These are phyloP conservation scores for Thraustochytrium sp. DNA, from an alignment of 352 stramenopile genomes.

Conservation along the genomic window DNA sequence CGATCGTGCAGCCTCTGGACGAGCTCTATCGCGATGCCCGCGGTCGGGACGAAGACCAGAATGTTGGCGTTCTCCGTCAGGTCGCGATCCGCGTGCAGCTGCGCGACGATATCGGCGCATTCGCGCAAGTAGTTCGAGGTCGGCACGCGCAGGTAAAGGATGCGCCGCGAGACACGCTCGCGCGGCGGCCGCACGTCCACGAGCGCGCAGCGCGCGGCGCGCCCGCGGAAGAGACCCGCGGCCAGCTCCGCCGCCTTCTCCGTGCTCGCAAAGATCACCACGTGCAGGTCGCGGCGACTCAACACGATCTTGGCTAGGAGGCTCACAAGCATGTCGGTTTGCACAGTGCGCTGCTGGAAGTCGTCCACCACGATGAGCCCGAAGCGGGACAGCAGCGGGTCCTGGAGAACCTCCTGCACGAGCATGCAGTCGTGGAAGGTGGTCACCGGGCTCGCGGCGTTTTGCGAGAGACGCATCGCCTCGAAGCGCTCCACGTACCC, in stretches of 20 bases:
- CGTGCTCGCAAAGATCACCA: not conserved
- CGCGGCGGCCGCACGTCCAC: not conserved
- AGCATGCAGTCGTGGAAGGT: not conserved
- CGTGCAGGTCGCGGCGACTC: not conserved
- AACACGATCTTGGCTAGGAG: not conserved
- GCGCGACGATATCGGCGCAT: not conserved
- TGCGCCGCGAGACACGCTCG: not conserved
- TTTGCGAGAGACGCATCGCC: not conserved
- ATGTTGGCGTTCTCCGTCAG: not conserved
- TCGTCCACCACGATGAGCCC: not conserved
- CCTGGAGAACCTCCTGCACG: not conserved
- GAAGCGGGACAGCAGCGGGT: not conserved
- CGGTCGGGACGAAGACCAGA: not conserved
- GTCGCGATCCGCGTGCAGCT: not conserved
- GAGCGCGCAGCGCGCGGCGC: not conserved
- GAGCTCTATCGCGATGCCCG: not conserved
- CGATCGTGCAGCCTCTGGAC: not conserved
- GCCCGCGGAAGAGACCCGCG: not conserved
- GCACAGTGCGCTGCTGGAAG: not conserved
- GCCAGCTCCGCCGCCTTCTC: not conserved
- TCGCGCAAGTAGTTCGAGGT: not conserved
- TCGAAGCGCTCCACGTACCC: not conserved
- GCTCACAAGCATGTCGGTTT: not conserved
- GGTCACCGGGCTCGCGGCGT: not conserved
- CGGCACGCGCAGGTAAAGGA: not conserved